Percentiles rank a stretch among this genome's conserved stretches.
These are phyloP conservation scores for Cruciata laevipes DNA, from an alignment of 257 asterid species.

Conservation along the genomic window DNA sequence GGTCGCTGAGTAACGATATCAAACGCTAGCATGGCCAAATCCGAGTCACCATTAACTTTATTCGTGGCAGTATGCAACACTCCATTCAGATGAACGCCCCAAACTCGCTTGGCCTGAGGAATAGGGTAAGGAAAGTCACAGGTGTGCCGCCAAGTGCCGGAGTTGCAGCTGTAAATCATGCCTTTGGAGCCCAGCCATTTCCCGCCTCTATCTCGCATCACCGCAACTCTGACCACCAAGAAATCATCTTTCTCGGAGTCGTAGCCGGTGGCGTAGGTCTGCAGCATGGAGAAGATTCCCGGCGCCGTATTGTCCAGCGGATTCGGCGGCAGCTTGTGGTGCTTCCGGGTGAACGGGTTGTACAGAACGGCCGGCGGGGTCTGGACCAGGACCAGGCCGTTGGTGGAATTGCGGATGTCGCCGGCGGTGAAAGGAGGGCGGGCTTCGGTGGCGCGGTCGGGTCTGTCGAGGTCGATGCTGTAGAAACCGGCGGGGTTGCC, in stretches of 20 bases:
- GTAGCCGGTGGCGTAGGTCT: constrained; percentile 10
- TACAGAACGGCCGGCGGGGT: constrained; percentile 3
- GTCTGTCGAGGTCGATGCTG: constrained; percentile 9
- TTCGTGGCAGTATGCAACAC: constrained; percentile 40
- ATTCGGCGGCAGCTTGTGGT: neutral
- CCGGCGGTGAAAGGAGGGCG: constrained; percentile 11
- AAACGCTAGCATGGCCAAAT: constrained; percentile 36
- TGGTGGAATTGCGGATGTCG: constrained; percentile 12
- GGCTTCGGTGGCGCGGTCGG: neutral
- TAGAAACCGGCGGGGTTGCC: neutral
- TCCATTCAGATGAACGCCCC: constrained; percentile 45
- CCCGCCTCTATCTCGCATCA: neutral
- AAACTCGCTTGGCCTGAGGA: constrained; percentile 32
- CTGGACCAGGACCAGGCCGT: constrained; percentile 15
- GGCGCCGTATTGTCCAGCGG: neutral
- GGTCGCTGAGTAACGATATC: too few species aligned
- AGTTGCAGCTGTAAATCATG: constrained; percentile 37
- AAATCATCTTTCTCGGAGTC: constrained; percentile 17
- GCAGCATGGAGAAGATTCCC: neutral
- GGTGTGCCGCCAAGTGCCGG: constrained; percentile 44
- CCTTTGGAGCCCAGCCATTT: constrained; percentile 22
- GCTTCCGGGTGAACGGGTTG: constrained; percentile 21
- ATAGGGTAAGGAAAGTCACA: constrained; percentile 33
- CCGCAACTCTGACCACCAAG: constrained; percentile 15
- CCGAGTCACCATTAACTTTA: neutral